A percentile compares a stretch with the other conserved stretches of the same genome.
Evolutionary conservation across 148 eudicot genomes (phyloP).

Genomic region (Fagopyrum homotropicum): DNA sequence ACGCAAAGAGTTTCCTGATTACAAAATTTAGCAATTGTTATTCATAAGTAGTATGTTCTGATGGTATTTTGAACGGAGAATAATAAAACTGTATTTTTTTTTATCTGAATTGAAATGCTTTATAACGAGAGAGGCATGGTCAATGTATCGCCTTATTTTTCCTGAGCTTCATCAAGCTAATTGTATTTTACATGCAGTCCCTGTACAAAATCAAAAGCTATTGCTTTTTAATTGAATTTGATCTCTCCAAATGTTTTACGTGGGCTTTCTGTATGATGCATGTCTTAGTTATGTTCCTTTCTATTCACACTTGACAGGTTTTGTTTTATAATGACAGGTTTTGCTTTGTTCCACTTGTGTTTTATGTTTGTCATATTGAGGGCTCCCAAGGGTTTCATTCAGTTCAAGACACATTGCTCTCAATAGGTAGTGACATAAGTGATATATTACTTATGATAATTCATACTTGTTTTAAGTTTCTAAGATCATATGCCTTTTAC

Average conservation of each 20-base stretch:
- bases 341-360: conserved; percentile 52
- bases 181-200: neutral
- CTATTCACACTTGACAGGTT: conserved; percentile 43
- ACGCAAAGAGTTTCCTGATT: neutral
- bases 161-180: neutral
- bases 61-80: neutral
- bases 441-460: neutral
- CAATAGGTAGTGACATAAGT: conserved; percentile 43
- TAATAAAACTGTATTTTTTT: neutral
- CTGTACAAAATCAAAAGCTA: conserved; percentile 4
- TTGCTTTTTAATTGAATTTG: neutral
- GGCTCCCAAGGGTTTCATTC: conserved; percentile 44
- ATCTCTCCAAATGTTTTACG: neutral
- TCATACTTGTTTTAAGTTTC: neutral
- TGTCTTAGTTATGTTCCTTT: neutral
- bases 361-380: conserved; percentile 41
- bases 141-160: neutral
- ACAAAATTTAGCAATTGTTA: neutral
- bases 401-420: conserved; percentile 43
- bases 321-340: conserved; percentile 66
- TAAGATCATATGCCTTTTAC: neutral
- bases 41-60: neutral
- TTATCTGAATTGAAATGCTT: neutral
- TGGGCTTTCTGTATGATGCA: neutral
- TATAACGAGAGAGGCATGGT: neutral